phyloP scores from a whole-genome alignment of 805 yeast species.

The Kregervanrija fluxuum region DNA sequence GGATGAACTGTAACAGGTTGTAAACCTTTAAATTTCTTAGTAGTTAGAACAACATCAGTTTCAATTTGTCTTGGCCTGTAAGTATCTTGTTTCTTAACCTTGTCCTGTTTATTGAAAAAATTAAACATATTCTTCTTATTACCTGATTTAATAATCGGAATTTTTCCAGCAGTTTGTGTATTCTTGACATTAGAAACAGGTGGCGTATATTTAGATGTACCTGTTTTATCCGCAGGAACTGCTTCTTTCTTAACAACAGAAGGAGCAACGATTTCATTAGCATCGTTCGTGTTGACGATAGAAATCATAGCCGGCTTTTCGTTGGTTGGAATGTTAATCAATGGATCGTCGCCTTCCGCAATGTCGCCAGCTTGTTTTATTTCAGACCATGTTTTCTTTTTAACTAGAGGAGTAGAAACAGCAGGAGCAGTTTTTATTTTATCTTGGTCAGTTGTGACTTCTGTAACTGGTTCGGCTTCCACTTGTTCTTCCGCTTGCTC shows the following conservation, averaged over 20 bases:
- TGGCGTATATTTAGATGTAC: neutral
- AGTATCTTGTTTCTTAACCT: neutral
- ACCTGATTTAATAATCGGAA: slow-evolving; percentile 7
- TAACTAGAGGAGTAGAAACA: slow-evolving; percentile 10
- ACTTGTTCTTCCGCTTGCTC: no score
- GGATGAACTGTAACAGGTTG: slow-evolving; percentile 2
- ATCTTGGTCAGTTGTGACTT: slow-evolving; percentile 28
- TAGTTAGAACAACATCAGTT: slow-evolving; percentile 4
- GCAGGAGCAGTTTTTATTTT: slow-evolving; percentile 24
- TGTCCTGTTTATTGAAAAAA: slow-evolving; percentile 3
- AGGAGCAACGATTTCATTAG: slow-evolving; percentile 9
- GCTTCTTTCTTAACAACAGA: slow-evolving; percentile 1
- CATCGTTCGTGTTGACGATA: slow-evolving; percentile 18
- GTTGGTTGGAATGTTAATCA: slow-evolving; percentile 29
- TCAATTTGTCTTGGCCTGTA: slow-evolving; percentile 1
- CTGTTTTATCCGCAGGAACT: neutral
- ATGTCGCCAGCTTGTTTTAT: slow-evolving; percentile 17
- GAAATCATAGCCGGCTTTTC: slow-evolving; percentile 33
- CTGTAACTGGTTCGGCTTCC: slow-evolving; percentile 24
- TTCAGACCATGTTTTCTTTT: slow-evolving; percentile 24
- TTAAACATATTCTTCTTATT: slow-evolving; percentile 8
- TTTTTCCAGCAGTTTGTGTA: neutral
- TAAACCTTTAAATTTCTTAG: slow-evolving; percentile 10
- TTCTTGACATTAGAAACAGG: neutral
- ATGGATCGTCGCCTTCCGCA: slow-evolving; percentile 29